A percentile compares a stretch with the other conserved stretches of the same genome.
Evolutionary conservation across 768 basidiomycete genomes (phyloP).

Genomic region (Grammothele lineata): DNA sequence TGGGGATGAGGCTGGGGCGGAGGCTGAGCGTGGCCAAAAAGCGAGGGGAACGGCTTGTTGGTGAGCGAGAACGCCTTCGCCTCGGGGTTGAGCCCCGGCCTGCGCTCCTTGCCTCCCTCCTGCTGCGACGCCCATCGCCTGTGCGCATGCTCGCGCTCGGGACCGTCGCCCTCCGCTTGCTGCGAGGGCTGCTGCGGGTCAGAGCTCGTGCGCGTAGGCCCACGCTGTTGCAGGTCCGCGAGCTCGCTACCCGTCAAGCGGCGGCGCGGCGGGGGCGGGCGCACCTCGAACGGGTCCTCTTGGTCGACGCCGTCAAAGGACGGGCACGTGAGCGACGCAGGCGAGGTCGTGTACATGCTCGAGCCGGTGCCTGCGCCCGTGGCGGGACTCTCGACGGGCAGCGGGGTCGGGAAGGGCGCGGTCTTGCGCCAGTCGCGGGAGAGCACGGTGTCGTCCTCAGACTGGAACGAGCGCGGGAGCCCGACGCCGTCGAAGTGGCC

Average conservation of each 20-base stretch:
- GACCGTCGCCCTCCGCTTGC: conserved; percentile 26
- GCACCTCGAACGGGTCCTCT: conserved; percentile 46
- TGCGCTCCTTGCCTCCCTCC: conserved; percentile 47
- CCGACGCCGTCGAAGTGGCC: conserved; percentile 20
- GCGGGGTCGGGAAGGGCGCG: conserved; percentile 16
- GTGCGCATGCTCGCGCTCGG: conserved; percentile 19
- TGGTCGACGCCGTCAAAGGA: conserved; percentile 30
- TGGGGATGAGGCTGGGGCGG: neutral
- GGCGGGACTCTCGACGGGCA: conserved; percentile 23
- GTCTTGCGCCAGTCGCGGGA: conserved; percentile 48
- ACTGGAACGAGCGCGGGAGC: conserved; percentile 44
- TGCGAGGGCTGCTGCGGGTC: conserved; percentile 14
- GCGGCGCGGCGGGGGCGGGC: conserved; percentile 30
- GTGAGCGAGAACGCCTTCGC: conserved; percentile 71
- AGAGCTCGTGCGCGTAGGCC: conserved; percentile 19
- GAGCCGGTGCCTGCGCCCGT: neutral
- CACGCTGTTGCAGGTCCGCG: conserved; percentile 20
- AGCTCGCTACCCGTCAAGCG: conserved; percentile 24
- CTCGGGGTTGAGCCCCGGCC: conserved; percentile 73
- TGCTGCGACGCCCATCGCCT: conserved; percentile 46
- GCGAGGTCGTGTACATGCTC: conserved; percentile 36
- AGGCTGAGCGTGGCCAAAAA: too few species aligned
- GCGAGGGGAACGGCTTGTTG: conserved; percentile 19
- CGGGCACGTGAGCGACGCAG: conserved; percentile 33
- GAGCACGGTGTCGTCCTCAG: conserved; percentile 47